Percentiles rank a stretch among this genome's conserved stretches.
Evolutionary conservation across 2,329 filamentous ascomycete genomes (phyloP).

Genomic region (Talaromyces pinophilus): DNA sequence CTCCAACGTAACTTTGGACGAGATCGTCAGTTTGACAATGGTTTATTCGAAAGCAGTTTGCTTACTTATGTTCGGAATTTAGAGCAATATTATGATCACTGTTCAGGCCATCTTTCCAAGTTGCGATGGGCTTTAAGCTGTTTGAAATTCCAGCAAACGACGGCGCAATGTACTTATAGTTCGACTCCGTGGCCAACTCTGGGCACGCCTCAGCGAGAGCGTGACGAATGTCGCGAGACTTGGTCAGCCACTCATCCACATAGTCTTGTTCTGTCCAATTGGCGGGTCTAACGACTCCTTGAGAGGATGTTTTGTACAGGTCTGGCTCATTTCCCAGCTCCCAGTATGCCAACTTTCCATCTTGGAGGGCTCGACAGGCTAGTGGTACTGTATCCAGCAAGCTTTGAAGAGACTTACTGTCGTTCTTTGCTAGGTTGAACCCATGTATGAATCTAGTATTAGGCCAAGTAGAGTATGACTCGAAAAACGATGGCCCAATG

Average conservation of each 20-base stretch:
- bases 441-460: constrained; percentile 22
- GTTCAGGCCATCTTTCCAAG: constrained; percentile 10
- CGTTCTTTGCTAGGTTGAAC: constrained; percentile 20
- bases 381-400: constrained; percentile 17
- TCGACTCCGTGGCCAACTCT: constrained; percentile 1
- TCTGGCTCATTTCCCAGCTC: constrained; percentile 22
- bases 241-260: constrained; percentile 20
- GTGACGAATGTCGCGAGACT: constrained; percentile 10
- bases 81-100: constrained; percentile 13
- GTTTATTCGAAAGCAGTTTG: background rate
- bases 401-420: background rate
- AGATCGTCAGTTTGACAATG: background rate
- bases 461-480: constrained; percentile 22
- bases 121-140: constrained; percentile 9
- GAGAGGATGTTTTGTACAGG: constrained; percentile 14
- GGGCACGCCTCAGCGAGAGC: constrained; percentile 14
- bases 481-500: constrained; percentile 22
- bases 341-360: constrained; percentile 17
- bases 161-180: constrained; percentile 19
- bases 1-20: constrained; percentile 16
- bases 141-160: constrained; percentile 19
- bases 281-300: background rate
- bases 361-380: constrained; percentile 16
- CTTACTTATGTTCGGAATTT: constrained; percentile 19
- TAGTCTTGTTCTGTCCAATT: constrained; percentile 20